Base-by-base conservation (phyloP, 2,329 filamentous ascomycete species). In the Aspergillus melleus region DNA sequence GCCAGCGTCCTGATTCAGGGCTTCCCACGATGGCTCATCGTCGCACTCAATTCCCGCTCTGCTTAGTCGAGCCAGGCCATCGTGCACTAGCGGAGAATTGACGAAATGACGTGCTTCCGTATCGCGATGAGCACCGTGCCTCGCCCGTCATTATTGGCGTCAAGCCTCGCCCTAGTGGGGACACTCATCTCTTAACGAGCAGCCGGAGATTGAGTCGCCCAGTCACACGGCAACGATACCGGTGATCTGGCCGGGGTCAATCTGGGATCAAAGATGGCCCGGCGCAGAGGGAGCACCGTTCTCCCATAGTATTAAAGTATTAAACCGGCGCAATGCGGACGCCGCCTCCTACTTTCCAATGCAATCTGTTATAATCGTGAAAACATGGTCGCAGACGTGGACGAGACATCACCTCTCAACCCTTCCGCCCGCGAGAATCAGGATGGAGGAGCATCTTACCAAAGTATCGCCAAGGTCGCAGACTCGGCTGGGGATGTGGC, bases 351-450 rank as follows among this genome's bases (percentile, higher is more conserved):
- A 6, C 10, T 0, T 8, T 8, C 36, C 16, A 14, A 42, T 8
- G 14, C 36, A 42, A n/a, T 42, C 36, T 0, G 6, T n/a, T n/a
- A 2, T 1, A 14, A n/a, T n/a, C 14, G 14, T 14, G 36, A 16
- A 51, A 19, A 6, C 49, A 57, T 53, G 49, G 52, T 29, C 12
- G 16, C 26, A 3, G 16, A 26, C 26, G 30, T 47, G 6, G 55
- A 59, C 42, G 56, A 50, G 19, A 58, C 51, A 8, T 49, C 52
- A 11, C 56, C 47, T 16, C n/a, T 51, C 14, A 50, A 59, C 46
- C 4, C 56, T 14, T 39, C 52, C 30, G 14, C 51, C 12, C 19
- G 19, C 30, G 49, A 56, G 19, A 49, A 6, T 19, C 36, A 16
- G 12, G 49, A 42, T 42, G 10, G 19, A 26, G 14, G 14, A n/a